A percentile compares a stretch with the other conserved stretches of the same genome.
These are phyloP conservation scores for Acrocalymma vagum DNA, from an alignment of 2,329 filamentous ascomycete species.

Conservation along the genomic window DNA sequence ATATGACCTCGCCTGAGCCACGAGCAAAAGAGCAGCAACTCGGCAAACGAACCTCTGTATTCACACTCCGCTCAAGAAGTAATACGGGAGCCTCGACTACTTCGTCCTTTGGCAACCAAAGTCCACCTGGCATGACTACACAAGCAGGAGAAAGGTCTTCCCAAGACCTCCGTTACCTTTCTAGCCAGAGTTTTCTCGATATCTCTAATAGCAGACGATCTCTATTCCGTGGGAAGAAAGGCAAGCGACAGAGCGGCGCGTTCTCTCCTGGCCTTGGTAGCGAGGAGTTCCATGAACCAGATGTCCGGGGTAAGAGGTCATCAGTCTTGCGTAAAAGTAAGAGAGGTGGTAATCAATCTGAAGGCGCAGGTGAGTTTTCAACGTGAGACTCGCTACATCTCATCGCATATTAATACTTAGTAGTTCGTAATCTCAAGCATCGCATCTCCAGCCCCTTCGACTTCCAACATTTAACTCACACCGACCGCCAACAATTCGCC, in stretches of 20 bases:
- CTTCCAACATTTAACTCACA: constrained; percentile 71
- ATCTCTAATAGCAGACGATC: constrained; percentile 31
- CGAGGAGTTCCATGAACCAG: constrained; percentile 35
- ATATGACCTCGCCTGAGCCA: constrained; percentile 41
- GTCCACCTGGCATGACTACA: constrained; percentile 31
- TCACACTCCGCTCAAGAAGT: constrained; percentile 47
- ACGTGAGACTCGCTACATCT: not conserved
- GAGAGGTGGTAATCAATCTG: constrained; percentile 29
- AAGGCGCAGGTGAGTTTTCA: constrained; percentile 33
- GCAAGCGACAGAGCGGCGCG: constrained; percentile 45
- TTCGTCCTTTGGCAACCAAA: constrained; percentile 35
- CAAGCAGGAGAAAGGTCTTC: constrained; percentile 32
- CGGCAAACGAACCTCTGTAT: constrained; percentile 44
- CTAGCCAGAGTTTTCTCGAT: constrained; percentile 32
- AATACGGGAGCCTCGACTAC: constrained; percentile 46
- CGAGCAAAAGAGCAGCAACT: constrained; percentile 25
- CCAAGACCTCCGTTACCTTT: constrained; percentile 28
- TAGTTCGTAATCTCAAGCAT: constrained; percentile 37
- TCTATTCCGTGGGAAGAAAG: constrained; percentile 45
- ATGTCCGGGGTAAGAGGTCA: constrained; percentile 33
- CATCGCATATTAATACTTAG: constrained; percentile 13
- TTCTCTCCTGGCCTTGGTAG: constrained; percentile 23
- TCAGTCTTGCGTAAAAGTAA: constrained; percentile 45
- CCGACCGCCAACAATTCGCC: constrained; percentile 63
- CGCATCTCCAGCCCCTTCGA: constrained; percentile 69